phyloP scores from a whole-genome alignment of 306 rosid genomes.

The Begonia peltatifolia region DNA sequence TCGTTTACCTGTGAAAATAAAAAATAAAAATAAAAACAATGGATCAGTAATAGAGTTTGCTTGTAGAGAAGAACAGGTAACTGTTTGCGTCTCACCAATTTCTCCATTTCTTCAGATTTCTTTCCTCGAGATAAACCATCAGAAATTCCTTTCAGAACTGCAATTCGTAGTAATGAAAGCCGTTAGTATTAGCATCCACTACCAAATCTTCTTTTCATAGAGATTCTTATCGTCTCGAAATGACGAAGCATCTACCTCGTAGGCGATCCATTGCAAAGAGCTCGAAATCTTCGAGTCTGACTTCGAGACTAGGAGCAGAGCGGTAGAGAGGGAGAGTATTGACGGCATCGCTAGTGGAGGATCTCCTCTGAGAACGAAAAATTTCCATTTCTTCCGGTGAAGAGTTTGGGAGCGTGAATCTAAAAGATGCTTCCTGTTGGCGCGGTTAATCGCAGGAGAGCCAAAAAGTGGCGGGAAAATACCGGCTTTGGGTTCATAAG shows the following conservation, averaged over 20 bases:
- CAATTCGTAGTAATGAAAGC: constrained; percentile 16
- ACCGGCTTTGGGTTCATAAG: too few relatives aligned
- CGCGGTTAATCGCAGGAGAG: too few relatives aligned
- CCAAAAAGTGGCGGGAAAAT: too few relatives aligned
- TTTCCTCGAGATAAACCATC: constrained; percentile 85
- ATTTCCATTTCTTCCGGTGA: constrained; percentile 29
- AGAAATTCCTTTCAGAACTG: constrained; percentile 85
- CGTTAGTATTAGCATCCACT: neutral
- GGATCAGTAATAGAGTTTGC: neutral
- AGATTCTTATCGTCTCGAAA: neutral
- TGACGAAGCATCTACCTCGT: constrained; percentile 36
- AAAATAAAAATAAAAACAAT: constrained; percentile 8
- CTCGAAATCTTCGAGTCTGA: constrained; percentile 81
- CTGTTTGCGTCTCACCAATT: constrained; percentile 29
- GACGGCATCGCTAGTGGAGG: constrained; percentile 15
- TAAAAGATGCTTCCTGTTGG: too few relatives aligned
- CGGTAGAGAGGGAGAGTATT: constrained; percentile 55
- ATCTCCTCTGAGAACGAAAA: constrained; percentile 32
- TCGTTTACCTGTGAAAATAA: constrained; percentile 27
- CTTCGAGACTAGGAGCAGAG: constrained; percentile 71
- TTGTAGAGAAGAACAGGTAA: neutral
- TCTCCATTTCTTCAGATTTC: constrained; percentile 69
- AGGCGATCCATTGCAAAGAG: constrained; percentile 88
- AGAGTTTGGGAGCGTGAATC: too few relatives aligned
- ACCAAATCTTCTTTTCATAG: too few relatives aligned